These are phyloP conservation scores for Sporothrix sp. DNA, from an alignment of 2,329 filamentous ascomycete genomes.

Conservation along the genomic window DNA sequence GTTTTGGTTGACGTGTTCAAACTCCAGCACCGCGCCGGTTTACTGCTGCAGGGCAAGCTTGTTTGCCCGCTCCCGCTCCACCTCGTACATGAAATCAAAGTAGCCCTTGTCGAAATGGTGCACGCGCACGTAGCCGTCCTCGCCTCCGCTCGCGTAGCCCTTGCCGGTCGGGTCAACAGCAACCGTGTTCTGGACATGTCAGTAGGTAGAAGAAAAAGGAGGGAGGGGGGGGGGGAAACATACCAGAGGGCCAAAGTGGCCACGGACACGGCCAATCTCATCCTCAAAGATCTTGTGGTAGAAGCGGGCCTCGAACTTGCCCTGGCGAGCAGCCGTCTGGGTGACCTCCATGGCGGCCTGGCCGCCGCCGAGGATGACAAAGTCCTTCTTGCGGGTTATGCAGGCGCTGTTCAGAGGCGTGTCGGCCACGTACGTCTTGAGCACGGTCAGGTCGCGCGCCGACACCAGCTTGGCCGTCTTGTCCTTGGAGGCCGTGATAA, in stretches of 20 bases:
- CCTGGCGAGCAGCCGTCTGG: conserved; percentile 83
- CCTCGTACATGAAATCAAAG: conserved; percentile 98
- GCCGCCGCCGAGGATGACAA: conserved; percentile 93
- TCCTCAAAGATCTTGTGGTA: conserved; percentile 99
- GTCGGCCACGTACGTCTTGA: conserved; percentile 88
- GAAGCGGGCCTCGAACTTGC: conserved; percentile 98
- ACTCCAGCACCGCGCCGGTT: background rate
- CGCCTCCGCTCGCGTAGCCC: conserved; percentile 88
- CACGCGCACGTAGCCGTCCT: conserved; percentile 96
- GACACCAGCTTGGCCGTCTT: conserved; percentile 92
- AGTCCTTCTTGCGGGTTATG: conserved; percentile 94
- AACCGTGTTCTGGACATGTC: conserved; percentile 62
- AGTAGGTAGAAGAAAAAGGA: background rate
- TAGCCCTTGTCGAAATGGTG: conserved; percentile 98
- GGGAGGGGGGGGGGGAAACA: background rate
- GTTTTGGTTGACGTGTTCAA: background rate
- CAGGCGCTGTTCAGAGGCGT: conserved; percentile 93
- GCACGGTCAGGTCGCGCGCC: conserved; percentile 73
- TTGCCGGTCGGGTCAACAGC: conserved; percentile 86
- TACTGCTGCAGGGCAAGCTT: conserved; percentile 23
- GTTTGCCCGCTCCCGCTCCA: conserved; percentile 71
- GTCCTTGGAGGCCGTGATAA: conserved; percentile 97
- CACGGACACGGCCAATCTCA: conserved; percentile 92
- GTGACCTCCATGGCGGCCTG: conserved; percentile 99
- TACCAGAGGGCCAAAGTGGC: conserved; percentile 84